These are phyloP conservation scores for Zymoseptoria pseudotritici DNA, from an alignment of 2,329 filamentous ascomycete species.

Conservation along the genomic window DNA sequence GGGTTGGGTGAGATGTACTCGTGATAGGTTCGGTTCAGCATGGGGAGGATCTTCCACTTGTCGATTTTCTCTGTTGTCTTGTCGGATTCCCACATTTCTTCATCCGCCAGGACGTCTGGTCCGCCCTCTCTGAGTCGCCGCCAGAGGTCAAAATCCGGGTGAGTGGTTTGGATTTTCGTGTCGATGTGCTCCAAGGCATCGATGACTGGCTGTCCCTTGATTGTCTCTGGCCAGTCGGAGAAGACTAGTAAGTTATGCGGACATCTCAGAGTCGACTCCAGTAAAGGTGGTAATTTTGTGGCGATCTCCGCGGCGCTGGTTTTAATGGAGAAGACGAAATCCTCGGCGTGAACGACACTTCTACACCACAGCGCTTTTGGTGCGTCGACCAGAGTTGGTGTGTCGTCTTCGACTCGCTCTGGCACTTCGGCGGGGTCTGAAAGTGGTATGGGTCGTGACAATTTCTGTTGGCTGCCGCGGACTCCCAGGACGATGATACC, in stretches of 20 bases:
- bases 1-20: constrained; percentile 30
- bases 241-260: constrained; percentile 31
- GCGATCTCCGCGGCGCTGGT: constrained; percentile 28
- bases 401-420: not conserved
- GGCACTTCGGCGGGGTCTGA: not conserved
- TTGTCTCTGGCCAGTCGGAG: constrained; percentile 32
- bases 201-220: constrained; percentile 29
- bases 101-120: constrained; percentile 26
- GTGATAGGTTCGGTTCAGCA: constrained; percentile 30
- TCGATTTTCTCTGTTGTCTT: constrained; percentile 30
- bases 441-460: not conserved
- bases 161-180: constrained; percentile 6
- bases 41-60: constrained; percentile 48
- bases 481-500: not conserved
- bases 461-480: not conserved
- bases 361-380: constrained; percentile 10
- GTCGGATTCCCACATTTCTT: constrained; percentile 21
- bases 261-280: constrained; percentile 31
- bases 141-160: constrained; percentile 25
- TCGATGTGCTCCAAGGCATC: constrained; percentile 21
- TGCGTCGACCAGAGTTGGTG: not conserved
- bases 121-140: constrained; percentile 18
- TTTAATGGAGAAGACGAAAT: constrained; percentile 48
- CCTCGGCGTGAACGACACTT: constrained; percentile 30
- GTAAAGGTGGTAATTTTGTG: constrained; percentile 24